Evolutionary conservation across 148 eudicot species (phyloP), one percentile per base, ranked within the genome.

Genomic region (Bassia scoparia): DNA sequence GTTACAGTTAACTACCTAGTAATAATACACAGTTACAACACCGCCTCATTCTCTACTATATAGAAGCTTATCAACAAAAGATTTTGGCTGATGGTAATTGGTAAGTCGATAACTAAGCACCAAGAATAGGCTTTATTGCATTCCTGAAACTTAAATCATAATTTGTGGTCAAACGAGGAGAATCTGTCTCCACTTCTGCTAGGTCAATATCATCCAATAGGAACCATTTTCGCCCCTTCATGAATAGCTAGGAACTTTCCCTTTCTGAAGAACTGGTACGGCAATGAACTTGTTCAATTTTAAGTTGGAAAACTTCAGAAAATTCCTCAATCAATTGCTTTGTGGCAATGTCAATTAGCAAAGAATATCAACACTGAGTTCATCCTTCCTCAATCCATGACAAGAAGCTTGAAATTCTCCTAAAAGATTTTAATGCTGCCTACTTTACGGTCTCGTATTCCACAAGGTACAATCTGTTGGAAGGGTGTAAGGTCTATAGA

Each of bases 401-500:
- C 55, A 62, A 60, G 69, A 61, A 18, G 77, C 56, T 23, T 58
- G 83, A 70, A 52, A 26, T 66, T 83, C 81, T 35, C 59, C 43
- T 31, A 92, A 82, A 37, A 92, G 60, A 24, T 86, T 72, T 89
- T 85, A 49, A 96, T 82, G 85, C 92, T 96, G 78, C 96, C 97
- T 73, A 96, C 99, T 70, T 83, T 65, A 29, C 91, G 88, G 74
- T 84, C 88, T 9, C 77, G 77, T 72, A 96, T 88, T 34, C 99
- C 99, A 81, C 99, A 92, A 31, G 96, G 99, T 76, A 95, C 86
- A 73, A 95, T 95, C 34, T 71, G 78, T 34, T 86, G 71, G 69
- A 90, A 96, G 38, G 96, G 96, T 62, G 83, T 68, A 49, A 96
- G 76, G 81, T 96, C 96, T 15, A 86, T 74, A 60, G 91, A 87